phyloP scores from a whole-genome alignment of 2,329 filamentous ascomycete genomes.

The Aureobasidium mangrovei region DNA sequence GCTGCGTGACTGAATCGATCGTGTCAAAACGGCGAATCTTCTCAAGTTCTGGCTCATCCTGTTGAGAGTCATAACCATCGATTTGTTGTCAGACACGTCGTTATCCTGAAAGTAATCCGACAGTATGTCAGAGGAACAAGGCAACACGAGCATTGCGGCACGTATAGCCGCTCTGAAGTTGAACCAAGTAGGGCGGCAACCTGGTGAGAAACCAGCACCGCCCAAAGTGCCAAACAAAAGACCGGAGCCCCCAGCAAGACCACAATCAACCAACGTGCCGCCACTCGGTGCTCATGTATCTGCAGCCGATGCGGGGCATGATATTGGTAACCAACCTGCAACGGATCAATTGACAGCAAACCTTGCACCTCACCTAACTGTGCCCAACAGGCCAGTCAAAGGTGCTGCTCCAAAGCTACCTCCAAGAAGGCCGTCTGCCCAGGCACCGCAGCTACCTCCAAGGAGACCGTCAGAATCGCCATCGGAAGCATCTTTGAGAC shows the following conservation, averaged over 20 bases:
- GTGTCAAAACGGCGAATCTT: background rate
- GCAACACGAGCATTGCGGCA: conserved; percentile 32
- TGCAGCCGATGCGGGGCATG: conserved; percentile 6
- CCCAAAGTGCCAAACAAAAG: conserved; percentile 14
- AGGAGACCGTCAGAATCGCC: conserved; percentile 14
- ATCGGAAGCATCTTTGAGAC: conserved; percentile 7
- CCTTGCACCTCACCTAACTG: conserved; percentile 32
- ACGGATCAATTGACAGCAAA: conserved; percentile 32
- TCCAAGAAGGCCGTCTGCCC: conserved; percentile 35
- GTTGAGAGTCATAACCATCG: background rate
- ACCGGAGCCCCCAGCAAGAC: conserved; percentile 10
- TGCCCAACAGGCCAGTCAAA: conserved; percentile 36
- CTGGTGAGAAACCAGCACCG: conserved; percentile 26
- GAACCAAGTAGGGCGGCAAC: conserved; percentile 34
- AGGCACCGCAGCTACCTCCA: conserved; percentile 19
- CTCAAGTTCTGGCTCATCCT: too few relatives aligned
- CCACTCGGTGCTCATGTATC: conserved; percentile 5
- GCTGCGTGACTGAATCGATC: conserved; percentile 1
- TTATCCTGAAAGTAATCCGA: background rate
- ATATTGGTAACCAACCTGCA: conserved; percentile 34
- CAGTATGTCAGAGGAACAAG: conserved; percentile 15
- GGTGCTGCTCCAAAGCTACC: conserved; percentile 33
- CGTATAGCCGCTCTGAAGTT: conserved; percentile 42
- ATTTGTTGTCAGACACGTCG: background rate
- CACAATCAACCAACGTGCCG: conserved; percentile 18